Evolutionary conservation across 202 grass and related monocot species (phyloP), one percentile per base, ranked within the genome.

Genomic region (Dendrocalamus latiflorus): DNA sequence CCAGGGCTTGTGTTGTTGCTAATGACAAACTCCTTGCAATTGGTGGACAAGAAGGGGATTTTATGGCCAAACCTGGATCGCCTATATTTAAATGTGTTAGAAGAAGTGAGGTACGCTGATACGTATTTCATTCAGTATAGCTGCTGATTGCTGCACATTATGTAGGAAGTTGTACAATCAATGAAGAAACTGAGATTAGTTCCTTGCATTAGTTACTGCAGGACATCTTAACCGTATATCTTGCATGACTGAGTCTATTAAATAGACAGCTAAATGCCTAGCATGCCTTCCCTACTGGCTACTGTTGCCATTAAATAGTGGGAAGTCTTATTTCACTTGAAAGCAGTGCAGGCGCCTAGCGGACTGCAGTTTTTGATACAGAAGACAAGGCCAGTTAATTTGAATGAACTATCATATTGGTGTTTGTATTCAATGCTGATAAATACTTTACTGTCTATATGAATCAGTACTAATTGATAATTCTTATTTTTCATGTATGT

Each of bases 41-140:
- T 70, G 96, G 96, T 86, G 96, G 96, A 62, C 93, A 99, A 95
- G 96, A 96, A 91, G 96, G 96, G 54, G 96, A 98, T 87, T 98
- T 92, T 85, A 98, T 98, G 96, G 96, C 96, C 11, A 98, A 98
- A 78, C 93, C 93, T 79, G 93, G 96, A 81, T 99, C 96, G 39
- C 96, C 93, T 65, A 99, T 96, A 83, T 99, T 99, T 89, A 99
- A 95, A 50, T 99, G 96, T 93, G 93, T 90, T 53, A 83, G 87
- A 89, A 91, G 96, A 92, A 85, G 80, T 73, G 96, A 99, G 91
- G 96, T 99, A 90, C 83, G 81, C 54, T 60, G 33, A 65, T 88
- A 49, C 53, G 17, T 47, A 54, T 22, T 12, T 84, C 37, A 75
- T 41, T 82, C 24, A 66, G 38, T 43, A 43, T 81, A n/a, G 3